Percentiles rank a stretch among this genome's conserved stretches.
Evolutionary conservation across 306 rosid genomes (phyloP).

Genomic region (Hippophae tibetana): DNA sequence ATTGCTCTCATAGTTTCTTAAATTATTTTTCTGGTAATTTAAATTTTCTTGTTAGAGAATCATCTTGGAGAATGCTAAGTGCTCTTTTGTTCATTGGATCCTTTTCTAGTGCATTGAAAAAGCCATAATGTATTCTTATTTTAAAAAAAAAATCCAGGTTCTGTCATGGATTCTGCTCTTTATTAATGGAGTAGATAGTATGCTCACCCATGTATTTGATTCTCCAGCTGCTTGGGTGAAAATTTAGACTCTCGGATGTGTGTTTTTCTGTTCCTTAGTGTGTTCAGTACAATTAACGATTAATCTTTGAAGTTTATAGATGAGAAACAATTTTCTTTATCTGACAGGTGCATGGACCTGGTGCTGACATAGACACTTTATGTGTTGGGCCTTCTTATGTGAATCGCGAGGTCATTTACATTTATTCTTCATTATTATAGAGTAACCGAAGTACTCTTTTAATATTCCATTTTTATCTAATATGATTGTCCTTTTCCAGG

Average conservation of each 20-base stretch:
- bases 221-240: no score
- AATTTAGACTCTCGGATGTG: no score
- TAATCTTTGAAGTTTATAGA: slow-evolving; percentile 5
- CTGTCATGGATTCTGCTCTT: no score
- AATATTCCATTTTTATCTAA: slow-evolving; percentile 13
- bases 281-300: not conserved
- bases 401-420: slow-evolving; percentile 58
- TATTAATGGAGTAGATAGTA: no score
- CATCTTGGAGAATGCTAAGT: not conserved
- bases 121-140: no score
- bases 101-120: no score
- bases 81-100: not conserved
- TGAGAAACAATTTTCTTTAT: slow-evolving; percentile 7
- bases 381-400: slow-evolving; percentile 92
- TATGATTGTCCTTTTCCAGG: slow-evolving; percentile 38
- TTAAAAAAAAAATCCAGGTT: no score
- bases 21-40: not conserved
- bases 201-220: no score
- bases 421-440: slow-evolving; percentile 15
- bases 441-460: not conserved
- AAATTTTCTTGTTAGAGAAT: not conserved
- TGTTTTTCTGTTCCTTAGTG: not conserved
- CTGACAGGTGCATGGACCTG: slow-evolving; percentile 89
- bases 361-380: slow-evolving; percentile 70
- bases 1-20: not conserved